These are phyloP conservation scores for Syzygium jambos DNA, from an alignment of 345 rosid genomes.

Conservation along the genomic window DNA sequence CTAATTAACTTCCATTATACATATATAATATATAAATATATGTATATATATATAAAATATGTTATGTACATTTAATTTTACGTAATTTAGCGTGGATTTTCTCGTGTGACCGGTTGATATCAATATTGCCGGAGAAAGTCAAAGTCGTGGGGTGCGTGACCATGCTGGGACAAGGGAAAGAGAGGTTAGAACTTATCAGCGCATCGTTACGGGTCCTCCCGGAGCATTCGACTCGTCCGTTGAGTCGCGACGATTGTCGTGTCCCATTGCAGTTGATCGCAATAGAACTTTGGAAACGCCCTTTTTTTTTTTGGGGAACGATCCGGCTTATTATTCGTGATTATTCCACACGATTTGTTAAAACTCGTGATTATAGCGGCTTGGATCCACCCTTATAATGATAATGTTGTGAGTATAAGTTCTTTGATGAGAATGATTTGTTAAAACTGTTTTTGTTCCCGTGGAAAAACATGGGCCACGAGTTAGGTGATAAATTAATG, in stretches of 20 bases:
- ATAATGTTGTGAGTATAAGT: not conserved
- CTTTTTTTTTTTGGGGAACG: not conserved
- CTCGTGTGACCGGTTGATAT: not conserved
- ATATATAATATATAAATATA: not conserved
- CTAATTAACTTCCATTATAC: not conserved
- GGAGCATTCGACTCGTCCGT: not conserved
- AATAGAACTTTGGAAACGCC: not conserved
- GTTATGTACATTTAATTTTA: fast-evolving
- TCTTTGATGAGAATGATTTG: not conserved
- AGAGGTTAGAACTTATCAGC: fast-evolving
- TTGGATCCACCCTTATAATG: not conserved
- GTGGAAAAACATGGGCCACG: not conserved
- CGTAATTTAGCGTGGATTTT: not conserved
- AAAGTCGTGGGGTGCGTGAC: fast-evolving
- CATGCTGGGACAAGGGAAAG: too few relatives aligned
- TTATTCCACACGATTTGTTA: not conserved
- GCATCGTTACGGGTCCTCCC: not conserved
- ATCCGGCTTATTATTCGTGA: not conserved
- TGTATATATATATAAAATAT: not conserved
- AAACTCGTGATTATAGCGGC: not conserved
- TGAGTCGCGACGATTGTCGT: fast-evolving
- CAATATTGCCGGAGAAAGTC: fast-evolving
- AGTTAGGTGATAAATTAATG: not conserved
- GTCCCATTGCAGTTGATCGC: not conserved
- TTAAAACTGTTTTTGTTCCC: not conserved